Evolutionary conservation across 805 yeast genomes (phyloP), one percentile per base, ranked within the genome.

Genomic region (Kodamaea fukazawae): DNA sequence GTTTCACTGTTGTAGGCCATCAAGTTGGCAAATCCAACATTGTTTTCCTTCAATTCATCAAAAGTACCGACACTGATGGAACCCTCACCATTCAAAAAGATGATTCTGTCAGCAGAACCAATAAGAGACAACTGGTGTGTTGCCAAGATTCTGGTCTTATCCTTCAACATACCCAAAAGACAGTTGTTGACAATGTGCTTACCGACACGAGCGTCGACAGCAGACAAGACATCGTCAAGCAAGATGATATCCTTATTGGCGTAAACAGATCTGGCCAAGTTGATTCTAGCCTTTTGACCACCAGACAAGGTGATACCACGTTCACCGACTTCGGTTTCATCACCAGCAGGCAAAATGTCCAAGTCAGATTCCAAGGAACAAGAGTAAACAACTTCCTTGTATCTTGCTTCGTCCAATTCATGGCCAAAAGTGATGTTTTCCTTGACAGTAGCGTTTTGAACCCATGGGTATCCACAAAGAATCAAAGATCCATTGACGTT

Each of bases 201-300:
- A n/a, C 93, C 95, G 32, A 86, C 95, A 52, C 86, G 79, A 23
- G 91, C 88, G 60, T 86, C 95, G 6, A 86, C 95, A 4, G 95
- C 95, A 63, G 86, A 78, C 42, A 86, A 69, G 11, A 86, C 88
- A 56, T 86, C 95, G 55, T 86, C 95, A 38, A 86, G 61, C 36
- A 86, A 60, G 29, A 82, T 71, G 16, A 85, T 80, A 52, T 83
- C 88, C 13, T 75, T 73, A 18, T 79, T 70, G 10, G 81, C 77
- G 53, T 86, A 86, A 2, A 84, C 87, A 2, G 91, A 83, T 55
- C 95, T 73, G 3, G 95, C 95, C 44, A 86, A 63, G 53, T 79
- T 78, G 38, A 86, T 75, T 58, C 95, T 75, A 0, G 95, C 91
- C 65, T 86, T 86, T 58, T 86, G 95, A 37, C 95, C 95, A 41